These are phyloP conservation scores for Coemansia sp. DNA, from an alignment of 192 early-diverging fungal genomes.

Conservation along the genomic window DNA sequence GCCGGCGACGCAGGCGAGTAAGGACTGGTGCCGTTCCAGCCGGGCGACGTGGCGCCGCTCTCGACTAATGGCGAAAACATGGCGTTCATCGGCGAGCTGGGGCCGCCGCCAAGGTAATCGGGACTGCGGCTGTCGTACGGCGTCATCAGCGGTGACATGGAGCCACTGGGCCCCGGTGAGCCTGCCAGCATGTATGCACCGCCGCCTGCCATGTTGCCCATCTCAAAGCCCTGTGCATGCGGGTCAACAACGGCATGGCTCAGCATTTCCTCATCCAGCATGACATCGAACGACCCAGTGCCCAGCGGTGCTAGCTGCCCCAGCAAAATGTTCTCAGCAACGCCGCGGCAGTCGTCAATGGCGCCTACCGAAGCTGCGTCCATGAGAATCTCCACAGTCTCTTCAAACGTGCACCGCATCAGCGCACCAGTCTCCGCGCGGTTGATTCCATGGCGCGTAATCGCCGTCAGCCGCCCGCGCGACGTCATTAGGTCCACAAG, in stretches of 20 bases:
- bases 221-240: conserved; percentile 52
- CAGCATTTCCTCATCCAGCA: conserved; percentile 91
- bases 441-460: conserved; percentile 98
- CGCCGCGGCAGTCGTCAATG: conserved; percentile 91
- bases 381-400: conserved; percentile 97
- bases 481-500: conserved; percentile 97
- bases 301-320: conserved; percentile 96
- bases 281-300: conserved; percentile 88
- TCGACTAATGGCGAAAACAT: conserved; percentile 82
- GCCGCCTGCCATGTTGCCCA: conserved; percentile 51
- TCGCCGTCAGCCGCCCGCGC: conserved; percentile 88
- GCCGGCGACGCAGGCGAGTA: conserved; percentile 57
- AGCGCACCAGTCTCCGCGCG: conserved; percentile 89
- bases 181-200: conserved; percentile 53
- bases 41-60: conserved; percentile 63
- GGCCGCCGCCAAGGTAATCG: conserved; percentile 56
- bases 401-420: conserved; percentile 95
- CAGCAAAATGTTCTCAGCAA: conserved; percentile 95
- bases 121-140: conserved; percentile 76
- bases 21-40: conserved; percentile 55
- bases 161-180: conserved; percentile 55
- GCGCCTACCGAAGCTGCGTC: conserved; percentile 89
- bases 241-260: conserved; percentile 61
- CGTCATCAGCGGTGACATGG: conserved; percentile 70
- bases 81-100: conserved; percentile 69